These are phyloP conservation scores for Trebouxia sp. DNA, from an alignment of 139 green algal species.

Conservation along the genomic window DNA sequence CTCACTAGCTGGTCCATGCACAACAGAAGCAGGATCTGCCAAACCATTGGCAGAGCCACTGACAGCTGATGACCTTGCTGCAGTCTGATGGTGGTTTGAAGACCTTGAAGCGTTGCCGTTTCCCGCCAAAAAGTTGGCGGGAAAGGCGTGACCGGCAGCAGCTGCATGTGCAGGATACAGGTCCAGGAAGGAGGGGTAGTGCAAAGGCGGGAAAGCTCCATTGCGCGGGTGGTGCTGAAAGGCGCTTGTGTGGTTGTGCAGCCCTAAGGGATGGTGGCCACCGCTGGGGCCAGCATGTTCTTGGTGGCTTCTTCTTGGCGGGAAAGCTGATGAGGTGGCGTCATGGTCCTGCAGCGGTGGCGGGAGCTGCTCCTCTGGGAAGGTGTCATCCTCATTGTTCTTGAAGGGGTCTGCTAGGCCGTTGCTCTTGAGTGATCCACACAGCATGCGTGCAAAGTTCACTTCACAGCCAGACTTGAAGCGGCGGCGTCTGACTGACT, in stretches of 20 bases:
- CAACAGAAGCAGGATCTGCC: not conserved
- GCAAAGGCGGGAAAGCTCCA: not conserved
- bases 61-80: too few relatives aligned
- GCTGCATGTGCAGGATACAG: not conserved
- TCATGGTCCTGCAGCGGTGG: constrained; percentile 13
- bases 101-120: too few relatives aligned
- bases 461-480: constrained; percentile 28
- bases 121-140: not conserved
- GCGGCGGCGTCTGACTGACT: constrained; percentile 7
- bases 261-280: not conserved
- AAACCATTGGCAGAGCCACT: not conserved
- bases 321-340: not conserved
- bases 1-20: too few relatives aligned
- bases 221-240: not conserved
- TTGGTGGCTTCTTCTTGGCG: not conserved
- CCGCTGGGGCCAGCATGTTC: not conserved
- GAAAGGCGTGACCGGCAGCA: not conserved
- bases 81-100: not conserved
- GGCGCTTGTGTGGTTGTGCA: not conserved
- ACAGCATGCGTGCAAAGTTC: constrained; percentile 30
- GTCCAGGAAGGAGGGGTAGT: not conserved
- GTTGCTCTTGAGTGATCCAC: constrained; percentile 1
- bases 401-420: constrained; percentile 18
- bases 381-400: constrained; percentile 24
- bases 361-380: constrained; percentile 1